Conservation (phyloP, 495 filamentous ascomycete genomes). For the Letharia lupina region DNA sequence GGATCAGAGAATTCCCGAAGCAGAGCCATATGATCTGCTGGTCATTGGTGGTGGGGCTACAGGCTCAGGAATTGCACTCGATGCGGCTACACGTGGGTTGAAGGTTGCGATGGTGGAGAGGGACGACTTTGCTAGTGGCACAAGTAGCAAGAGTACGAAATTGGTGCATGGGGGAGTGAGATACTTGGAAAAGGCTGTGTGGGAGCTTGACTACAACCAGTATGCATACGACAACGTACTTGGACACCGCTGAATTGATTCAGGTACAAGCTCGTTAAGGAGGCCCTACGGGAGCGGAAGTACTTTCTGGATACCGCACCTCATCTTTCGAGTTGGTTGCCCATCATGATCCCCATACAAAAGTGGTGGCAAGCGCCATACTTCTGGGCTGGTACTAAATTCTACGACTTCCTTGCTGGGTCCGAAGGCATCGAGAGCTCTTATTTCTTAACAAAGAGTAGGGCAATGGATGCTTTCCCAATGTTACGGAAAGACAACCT, state of each 20-base stretch:
- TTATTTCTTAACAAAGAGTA: slow-evolving; percentile 91
- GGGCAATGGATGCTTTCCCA: slow-evolving; percentile 92
- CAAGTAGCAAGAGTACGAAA: slow-evolving; percentile 95
- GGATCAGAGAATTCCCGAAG: slow-evolving; percentile 22
- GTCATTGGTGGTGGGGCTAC: slow-evolving; percentile 92
- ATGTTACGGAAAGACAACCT: slow-evolving; percentile 87
- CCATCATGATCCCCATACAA: slow-evolving; percentile 94
- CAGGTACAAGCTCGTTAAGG: slow-evolving; percentile 79
- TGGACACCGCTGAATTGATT: slow-evolving; percentile 17
- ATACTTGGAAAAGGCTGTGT: slow-evolving; percentile 95
- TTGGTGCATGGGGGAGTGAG: slow-evolving; percentile 93
- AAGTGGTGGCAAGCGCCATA: slow-evolving; percentile 98
- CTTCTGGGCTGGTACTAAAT: slow-evolving; percentile 94
- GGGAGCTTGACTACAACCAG: slow-evolving; percentile 93
- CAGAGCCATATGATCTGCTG: slow-evolving; percentile 68
- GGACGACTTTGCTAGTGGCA: slow-evolving; percentile 90
- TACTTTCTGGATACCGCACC: slow-evolving; percentile 95
- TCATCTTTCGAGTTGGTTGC: slow-evolving; percentile 88
- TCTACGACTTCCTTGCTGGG: slow-evolving; percentile 89
- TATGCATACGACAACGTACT: slow-evolving; percentile 29
- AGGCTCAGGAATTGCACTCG: slow-evolving; percentile 83
- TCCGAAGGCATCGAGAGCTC: slow-evolving; percentile 95
- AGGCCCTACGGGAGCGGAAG: slow-evolving; percentile 91
- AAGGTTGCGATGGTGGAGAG: slow-evolving; percentile 92
- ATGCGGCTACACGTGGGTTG: slow-evolving; percentile 85